These are phyloP conservation scores for Phytophthora pluvialis DNA, from an alignment of 352 stramenopile genomes.

Conservation along the genomic window DNA sequence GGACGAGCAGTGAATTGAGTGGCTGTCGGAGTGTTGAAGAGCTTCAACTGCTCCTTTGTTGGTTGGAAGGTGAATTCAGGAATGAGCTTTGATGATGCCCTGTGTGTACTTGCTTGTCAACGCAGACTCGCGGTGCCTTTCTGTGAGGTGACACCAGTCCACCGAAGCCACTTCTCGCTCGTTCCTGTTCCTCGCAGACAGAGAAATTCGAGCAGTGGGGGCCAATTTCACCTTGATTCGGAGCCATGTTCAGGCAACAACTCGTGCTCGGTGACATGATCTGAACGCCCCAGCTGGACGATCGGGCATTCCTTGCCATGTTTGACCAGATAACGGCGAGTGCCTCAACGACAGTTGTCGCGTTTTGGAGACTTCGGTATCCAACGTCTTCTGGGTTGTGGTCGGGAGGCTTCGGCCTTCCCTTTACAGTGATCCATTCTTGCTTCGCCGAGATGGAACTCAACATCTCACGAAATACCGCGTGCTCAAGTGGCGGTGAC, in stretches of 20 bases:
- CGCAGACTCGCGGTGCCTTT: no score
- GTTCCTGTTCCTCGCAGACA: slow-evolving; percentile 14
- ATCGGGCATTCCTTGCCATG: slow-evolving; percentile 21
- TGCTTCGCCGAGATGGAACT: not conserved
- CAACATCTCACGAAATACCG: slow-evolving; percentile 1
- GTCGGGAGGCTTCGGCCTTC: not conserved
- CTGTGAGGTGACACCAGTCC: no score
- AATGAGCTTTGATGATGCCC: slow-evolving; percentile 28
- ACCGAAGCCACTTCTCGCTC: slow-evolving; percentile 27
- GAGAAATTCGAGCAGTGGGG: slow-evolving; percentile 23
- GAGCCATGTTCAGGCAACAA: slow-evolving; percentile 21
- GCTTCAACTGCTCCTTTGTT: slow-evolving; percentile 21
- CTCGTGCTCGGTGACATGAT: slow-evolving; percentile 19
- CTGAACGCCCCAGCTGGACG: slow-evolving; percentile 34
- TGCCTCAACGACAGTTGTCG: slow-evolving; percentile 23
- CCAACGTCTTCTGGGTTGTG: slow-evolving; percentile 3
- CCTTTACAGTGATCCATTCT: slow-evolving; percentile 19
- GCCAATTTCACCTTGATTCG: slow-evolving; percentile 10
- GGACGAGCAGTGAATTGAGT: not conserved
- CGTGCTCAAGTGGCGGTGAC: slow-evolving; percentile 10
- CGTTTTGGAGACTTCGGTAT: slow-evolving; percentile 2
- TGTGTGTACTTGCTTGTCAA: slow-evolving; percentile 13
- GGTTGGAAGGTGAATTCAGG: slow-evolving; percentile 22
- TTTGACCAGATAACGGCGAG: slow-evolving; percentile 6
- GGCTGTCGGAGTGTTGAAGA: not conserved